Evolutionary conservation across 495 filamentous ascomycete species (phyloP), one percentile per base, ranked within the genome.

Genomic region (Xylaria sp.): DNA sequence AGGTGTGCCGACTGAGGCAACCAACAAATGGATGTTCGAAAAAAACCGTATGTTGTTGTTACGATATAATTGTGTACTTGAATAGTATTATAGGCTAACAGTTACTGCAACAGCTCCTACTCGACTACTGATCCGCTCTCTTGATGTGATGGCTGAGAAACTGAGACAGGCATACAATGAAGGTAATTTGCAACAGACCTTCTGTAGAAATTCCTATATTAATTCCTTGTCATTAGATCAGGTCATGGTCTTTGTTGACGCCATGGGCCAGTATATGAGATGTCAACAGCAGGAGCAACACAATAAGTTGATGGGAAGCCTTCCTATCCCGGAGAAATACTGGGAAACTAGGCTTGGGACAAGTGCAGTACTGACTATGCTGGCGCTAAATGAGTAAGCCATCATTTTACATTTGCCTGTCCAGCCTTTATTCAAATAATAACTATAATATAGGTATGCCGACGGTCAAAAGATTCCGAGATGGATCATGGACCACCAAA

Each of bases 401-500:
- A 0, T 44, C 11, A 21, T 24, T 14, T 19, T 17, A n/a, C n/a
- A n/a, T n/a, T n/a, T n/a, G n/a, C n/a, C n/a, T n/a, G n/a, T n/a
- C n/a, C n/a, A n/a, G n/a, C n/a, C n/a, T n/a, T n/a, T n/a, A n/a
- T n/a, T n/a, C n/a, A n/a, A n/a, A n/a, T n/a, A n/a, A n/a, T 4
- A 55, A 55, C 52, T 57, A 52, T 12, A 33, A 57, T 33, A 15
- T 29, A 62, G 59, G 17, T 62, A 43, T 21, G 59, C 59, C 37
- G 40, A 62, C 19, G 59, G 15, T 19, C 59, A 62, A 44, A 43
- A 3, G 6, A 41, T 62, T 26, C 40, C 59, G 12, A 35, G 59
- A 17, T 62, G 59, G 59, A 62, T 62, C 40, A 62, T 62, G 59
- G 21, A 35, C 9, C 59, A 62, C 37, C 21, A 44, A n/a, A n/a